Evolutionary conservation across 163 green algal genomes (phyloP), one percentile per base, ranked within the genome.

Genomic region (Botryococcus braunii): DNA sequence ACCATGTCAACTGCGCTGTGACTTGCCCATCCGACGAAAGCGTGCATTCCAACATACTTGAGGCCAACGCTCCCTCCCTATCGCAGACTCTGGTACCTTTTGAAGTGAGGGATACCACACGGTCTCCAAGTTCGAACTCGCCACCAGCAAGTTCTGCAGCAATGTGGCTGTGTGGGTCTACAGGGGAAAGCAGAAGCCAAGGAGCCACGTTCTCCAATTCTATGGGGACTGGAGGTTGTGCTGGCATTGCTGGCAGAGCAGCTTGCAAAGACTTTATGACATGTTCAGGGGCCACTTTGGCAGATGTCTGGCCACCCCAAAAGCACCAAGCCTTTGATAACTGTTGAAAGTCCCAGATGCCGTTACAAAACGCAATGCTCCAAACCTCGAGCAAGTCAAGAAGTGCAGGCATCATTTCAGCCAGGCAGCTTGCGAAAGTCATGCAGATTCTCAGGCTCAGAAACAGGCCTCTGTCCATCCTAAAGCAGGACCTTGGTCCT

Each of bases 81-180:
- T n/a, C n/a, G n/a, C n/a, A n/a, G n/a, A n/a, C n/a, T n/a, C n/a
- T n/a, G n/a, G n/a, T n/a, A n/a, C n/a, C n/a, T n/a, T n/a, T n/a
- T n/a, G n/a, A n/a, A n/a, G n/a, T n/a, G n/a, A 69, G 32, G 65
- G 8, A 69, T 41, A 25, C 82, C 81, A 72, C 66, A 0, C 91
- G 74, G 74, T 97, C 89, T n/a, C 91, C 91, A 41, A 94, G 79
- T 62, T 88, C 80, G 71, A 95, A 89, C 0, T 58, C 37, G 13
- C 88, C 87, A 23, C 88, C 89, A 27, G 82, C 73, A 36, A 90
- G 77, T 23, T 70, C 79, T 21, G 66, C 55, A 6, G 62, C 72
- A 23, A 81, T 50, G 36, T 25, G 59, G 1, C 23, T 38, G 27
- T 48, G 59, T 21, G 74, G 69, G 36, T 79, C 80, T 40, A 85